Evolutionary conservation across 495 filamentous ascomycete genomes (phyloP), one percentile per base, ranked within the genome.

Genomic region (Usnea hakonensis): DNA sequence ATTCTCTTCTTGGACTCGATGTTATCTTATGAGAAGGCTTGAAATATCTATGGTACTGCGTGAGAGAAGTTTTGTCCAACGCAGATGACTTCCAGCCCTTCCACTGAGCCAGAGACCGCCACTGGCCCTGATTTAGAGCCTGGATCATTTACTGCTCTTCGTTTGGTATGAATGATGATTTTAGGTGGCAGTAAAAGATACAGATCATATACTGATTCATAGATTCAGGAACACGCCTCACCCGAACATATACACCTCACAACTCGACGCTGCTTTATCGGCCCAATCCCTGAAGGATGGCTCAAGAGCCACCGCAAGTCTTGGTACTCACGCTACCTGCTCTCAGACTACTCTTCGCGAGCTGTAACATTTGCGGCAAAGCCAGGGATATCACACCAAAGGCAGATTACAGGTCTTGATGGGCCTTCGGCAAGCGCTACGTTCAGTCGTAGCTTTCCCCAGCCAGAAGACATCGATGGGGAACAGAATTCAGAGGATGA

Each of bases 271-370:
- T 82, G 79, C 68, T 88, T 88, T 71, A 86, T 88, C 65, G 85
- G 85, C 11, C 85, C 85, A 26, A 84, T 88, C 40, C 85, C 85
- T 6, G 80, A 83, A 65, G 85, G 84, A 57, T 88, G 85, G 85
- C 75, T 87, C 55, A 85, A 85, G 57, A 81, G 78, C 58, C 82
- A 87, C 70, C 79, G 83, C 52, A 83, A 84, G 56, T 76, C 81
- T 17, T 87, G 85, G 85, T 87, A 85, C 69, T 77, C 72, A 64
- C 74, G 76, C 54, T 75, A 83, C 41, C 63, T 87, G 1, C 73
- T 83, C 48, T 77, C 67, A 44, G 81, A 85, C 55, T 85, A 86
- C 67, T 80, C 80, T n/a, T 82, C 82, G 9, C 75, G 79, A 43
- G 72, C 76, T 1, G 74, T 80, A 14, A 82, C 80, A 2, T 86